phyloP scores from a whole-genome alignment of 192 early-diverging fungal genomes.

The Linnemannia exigua region DNA sequence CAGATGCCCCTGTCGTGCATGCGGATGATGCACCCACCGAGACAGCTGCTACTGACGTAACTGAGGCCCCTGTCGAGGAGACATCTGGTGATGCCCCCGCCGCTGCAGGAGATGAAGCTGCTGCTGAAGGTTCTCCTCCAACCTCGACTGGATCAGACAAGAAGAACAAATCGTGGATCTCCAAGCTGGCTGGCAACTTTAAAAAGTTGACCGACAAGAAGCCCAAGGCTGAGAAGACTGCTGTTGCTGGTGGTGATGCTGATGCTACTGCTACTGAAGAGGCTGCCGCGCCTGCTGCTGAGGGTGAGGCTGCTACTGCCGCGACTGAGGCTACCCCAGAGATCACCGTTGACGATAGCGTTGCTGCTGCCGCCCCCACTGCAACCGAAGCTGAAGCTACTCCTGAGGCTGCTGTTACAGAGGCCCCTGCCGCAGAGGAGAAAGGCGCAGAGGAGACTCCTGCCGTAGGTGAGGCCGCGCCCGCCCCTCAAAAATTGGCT shows the following conservation, averaged over 20 bases:
- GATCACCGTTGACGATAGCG: background rate
- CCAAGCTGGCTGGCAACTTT: constrained; percentile 45
- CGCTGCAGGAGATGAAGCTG: constrained; percentile 2
- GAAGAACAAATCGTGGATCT: constrained; percentile 48
- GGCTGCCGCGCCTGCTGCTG: constrained; percentile 7
- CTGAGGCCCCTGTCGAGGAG: constrained; percentile 18
- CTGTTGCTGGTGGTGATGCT: constrained; percentile 10
- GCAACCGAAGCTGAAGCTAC: background rate
- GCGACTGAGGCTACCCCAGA: background rate
- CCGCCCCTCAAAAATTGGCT: constrained; percentile 11
- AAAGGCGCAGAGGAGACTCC: constrained; percentile 8
- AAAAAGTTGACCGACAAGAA: constrained; percentile 55
- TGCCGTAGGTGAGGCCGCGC: background rate
- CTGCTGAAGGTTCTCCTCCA: constrained; percentile 20
- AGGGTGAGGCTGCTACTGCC: background rate
- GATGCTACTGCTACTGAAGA: constrained; percentile 1
- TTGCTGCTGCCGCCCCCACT: background rate
- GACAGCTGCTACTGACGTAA: background rate
- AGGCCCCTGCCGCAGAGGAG: constrained; percentile 13
- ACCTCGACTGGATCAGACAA: constrained; percentile 29
- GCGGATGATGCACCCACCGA: constrained; percentile 20
- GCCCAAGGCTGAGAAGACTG: constrained; percentile 45
- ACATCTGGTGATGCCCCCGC: background rate
- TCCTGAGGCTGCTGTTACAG: constrained; percentile 16
- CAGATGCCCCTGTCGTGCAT: constrained; percentile 37